Percentiles rank a stretch among this genome's conserved stretches.
phyloP scores from a whole-genome alignment of 179 eudicot genomes.

The Carnegiea gigantea region DNA sequence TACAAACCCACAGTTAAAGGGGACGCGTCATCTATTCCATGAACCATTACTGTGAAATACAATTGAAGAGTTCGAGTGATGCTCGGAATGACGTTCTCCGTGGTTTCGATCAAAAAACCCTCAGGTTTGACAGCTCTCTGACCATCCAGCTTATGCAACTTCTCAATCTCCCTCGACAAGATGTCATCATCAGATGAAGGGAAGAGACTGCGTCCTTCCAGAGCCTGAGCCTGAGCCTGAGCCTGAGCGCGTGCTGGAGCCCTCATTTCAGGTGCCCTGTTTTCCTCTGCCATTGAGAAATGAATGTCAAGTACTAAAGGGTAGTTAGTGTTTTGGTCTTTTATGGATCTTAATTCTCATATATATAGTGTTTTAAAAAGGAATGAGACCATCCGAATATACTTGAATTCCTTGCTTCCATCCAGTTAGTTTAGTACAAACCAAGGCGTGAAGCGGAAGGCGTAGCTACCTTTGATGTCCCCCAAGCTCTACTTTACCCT shows the following conservation, averaged over 20 bases:
- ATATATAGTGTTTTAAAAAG: too few relatives aligned
- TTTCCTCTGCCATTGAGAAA: too few relatives aligned
- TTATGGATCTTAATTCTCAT: too few relatives aligned
- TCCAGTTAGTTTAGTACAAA: too few relatives aligned
- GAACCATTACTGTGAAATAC: constrained; percentile 20
- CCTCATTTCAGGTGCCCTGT: neutral
- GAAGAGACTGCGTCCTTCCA: constrained; percentile 25
- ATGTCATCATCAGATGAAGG: constrained; percentile 46
- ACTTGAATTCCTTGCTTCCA: too few relatives aligned
- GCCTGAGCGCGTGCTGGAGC: constrained; percentile 1
- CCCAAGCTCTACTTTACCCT: too few relatives aligned
- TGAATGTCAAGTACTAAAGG: too few relatives aligned
- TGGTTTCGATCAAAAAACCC: constrained; percentile 40
- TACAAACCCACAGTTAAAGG: neutral
- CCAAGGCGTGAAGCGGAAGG: too few relatives aligned
- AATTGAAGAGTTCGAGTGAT: constrained; percentile 27
- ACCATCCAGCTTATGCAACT: constrained; percentile 53
- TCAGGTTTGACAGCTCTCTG: constrained; percentile 37
- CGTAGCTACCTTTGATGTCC: too few relatives aligned
- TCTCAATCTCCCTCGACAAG: constrained; percentile 49
- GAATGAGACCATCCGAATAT: too few relatives aligned
- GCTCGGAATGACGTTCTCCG: constrained; percentile 49
- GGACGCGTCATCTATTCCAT: neutral
- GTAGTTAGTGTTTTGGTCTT: too few relatives aligned
- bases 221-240: too few relatives aligned